Evolutionary conservation across 208 protist species (phyloP), one percentile per base, ranked within the genome.

Genomic region (Vickermania ingenoplastis): DNA sequence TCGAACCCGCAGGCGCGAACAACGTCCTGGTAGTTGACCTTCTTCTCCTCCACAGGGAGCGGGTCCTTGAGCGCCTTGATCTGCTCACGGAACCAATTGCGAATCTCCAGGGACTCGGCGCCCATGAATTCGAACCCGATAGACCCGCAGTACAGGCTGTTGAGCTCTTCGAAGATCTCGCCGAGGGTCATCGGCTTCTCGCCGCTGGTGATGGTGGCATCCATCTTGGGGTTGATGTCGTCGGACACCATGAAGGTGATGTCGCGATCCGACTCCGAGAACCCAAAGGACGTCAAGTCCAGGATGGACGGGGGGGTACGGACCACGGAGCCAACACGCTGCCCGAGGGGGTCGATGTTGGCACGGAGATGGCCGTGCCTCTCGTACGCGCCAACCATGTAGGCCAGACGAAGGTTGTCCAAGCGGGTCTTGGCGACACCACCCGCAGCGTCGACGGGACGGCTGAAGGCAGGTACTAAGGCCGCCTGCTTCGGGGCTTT

Each of bases 111-210:
- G 72, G 83, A 89, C 50, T 85, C 82, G 69, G 98, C 97, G 26
- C 97, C 91, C 90, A 98, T 97, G 77, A 98, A 99, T 82, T 98
- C 96, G 66, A 92, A 95, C 41, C 95, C 95, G 57, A 98, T 94
- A 2, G 70, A 71, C 23, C 84, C 83, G 61, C 86, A 96, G 79
- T 98, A 98, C 70, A 94, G 86, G 22, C 70, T 58, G 27, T 69
- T 67, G 21, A 96, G 76, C 48, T 81, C 69, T 11, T 69, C 70
- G 50, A 91, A 65, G 48, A 96, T 89, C 50, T 94, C 63, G 54
- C 75, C 64, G 21, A 96, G 71, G 27, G 75, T 92, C 77, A 86
- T 79, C 51, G 73, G 56, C n/a, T 71, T 87, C 52, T 72, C 76
- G 31, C 81, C 81, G 57, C 74, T 84, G 25, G 87, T 74, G 55